Base-by-base conservation (phyloP, 352 stramenopile genomes). In the Phytophthora ramorum region DNA sequence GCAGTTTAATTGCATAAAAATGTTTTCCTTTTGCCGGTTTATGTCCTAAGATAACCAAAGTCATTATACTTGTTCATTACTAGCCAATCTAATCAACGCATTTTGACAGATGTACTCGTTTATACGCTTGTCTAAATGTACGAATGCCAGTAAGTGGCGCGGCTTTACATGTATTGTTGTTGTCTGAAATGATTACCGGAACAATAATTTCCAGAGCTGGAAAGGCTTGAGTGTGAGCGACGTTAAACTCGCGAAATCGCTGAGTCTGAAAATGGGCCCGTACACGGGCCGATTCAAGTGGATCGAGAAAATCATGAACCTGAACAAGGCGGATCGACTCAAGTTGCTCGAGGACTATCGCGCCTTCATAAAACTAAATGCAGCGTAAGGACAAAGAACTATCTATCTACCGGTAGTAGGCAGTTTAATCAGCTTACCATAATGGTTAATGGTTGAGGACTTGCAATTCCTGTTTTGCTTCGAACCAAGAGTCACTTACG, bases 211-310 rank as follows among this genome's bases (percentile, higher is more conserved):
- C 7, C 5, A 41, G 7, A 9, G n/a, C 3, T 68, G 60, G 60
- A 8, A 38, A 7, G 5, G 44, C 14, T 14, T 7, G 28, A 46
- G 26, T 4, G n/a, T 57, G 24, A 51, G 1, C 2, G 20, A 28
- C 0, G 46, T 48, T 9, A 3, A 10, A 1, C 43, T 68, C 10
- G 60, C 51, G 7, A 62, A 68, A n/a, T 63, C 60, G 16, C 51
- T 68, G 10, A 4, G 35, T 1, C 43, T 63, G 2, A 63, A 17
- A 14, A 51, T n/a, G n/a, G n/a, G n/a, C n/a, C n/a, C n/a, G n/a
- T n/a, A n/a, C n/a, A n/a, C 9, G 4, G 57, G 8, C 22, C 14
- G 4, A 43, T 7, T 50, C 35, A 62, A 62, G 51, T 17, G 2
- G 6, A 0, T 68, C 22, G 26, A 30, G 0, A 12, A 52, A 3